Percentiles rank a stretch among this genome's conserved stretches.
phyloP scores from a whole-genome alignment of 495 filamentous ascomycete genomes.

The Hamigera avellanea region DNA sequence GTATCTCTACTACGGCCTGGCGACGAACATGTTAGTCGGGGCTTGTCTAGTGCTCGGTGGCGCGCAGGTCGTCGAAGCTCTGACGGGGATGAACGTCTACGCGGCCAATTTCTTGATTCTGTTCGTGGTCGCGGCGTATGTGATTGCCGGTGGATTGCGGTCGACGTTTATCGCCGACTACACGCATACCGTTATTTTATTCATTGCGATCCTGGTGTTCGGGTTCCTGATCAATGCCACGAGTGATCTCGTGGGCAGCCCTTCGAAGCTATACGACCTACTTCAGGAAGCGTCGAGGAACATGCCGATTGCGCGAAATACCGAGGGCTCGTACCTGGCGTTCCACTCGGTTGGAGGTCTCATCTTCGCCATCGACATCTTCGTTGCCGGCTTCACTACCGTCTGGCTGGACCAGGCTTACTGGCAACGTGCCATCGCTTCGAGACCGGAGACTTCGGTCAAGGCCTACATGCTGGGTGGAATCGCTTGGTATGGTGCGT shows the following conservation, averaged over 20 bases:
- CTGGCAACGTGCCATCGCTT: constrained; percentile 39
- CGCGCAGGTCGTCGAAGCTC: constrained; percentile 25
- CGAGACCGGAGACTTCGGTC: constrained; percentile 29
- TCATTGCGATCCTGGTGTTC: constrained; percentile 38
- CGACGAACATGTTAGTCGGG: constrained; percentile 34
- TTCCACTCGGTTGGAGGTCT: constrained; percentile 35
- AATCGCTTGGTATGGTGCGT: constrained; percentile 33
- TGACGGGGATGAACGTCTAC: constrained; percentile 36
- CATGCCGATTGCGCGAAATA: constrained; percentile 37
- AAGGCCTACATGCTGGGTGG: constrained; percentile 39
- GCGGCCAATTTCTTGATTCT: constrained; percentile 33
- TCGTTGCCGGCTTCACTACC: constrained; percentile 22
- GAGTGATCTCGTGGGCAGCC: constrained; percentile 29
- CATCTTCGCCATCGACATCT: constrained; percentile 26
- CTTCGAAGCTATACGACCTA: constrained; percentile 34
- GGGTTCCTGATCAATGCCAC: constrained; percentile 35
- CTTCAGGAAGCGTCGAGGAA: constrained; percentile 29
- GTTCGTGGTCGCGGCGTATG: constrained; percentile 27
- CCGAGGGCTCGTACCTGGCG: constrained; percentile 39
- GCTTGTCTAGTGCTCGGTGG: constrained; percentile 29
- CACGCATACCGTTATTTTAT: constrained; percentile 32
- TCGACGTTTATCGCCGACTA: constrained; percentile 34
- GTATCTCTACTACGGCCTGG: constrained; percentile 28
- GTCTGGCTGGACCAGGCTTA: constrained; percentile 37
- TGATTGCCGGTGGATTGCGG: constrained; percentile 30